Percentiles rank a stretch among this genome's conserved stretches.
These are phyloP conservation scores for Ustulina deusta DNA, from an alignment of 2,329 filamentous ascomycete genomes.

Conservation along the genomic window DNA sequence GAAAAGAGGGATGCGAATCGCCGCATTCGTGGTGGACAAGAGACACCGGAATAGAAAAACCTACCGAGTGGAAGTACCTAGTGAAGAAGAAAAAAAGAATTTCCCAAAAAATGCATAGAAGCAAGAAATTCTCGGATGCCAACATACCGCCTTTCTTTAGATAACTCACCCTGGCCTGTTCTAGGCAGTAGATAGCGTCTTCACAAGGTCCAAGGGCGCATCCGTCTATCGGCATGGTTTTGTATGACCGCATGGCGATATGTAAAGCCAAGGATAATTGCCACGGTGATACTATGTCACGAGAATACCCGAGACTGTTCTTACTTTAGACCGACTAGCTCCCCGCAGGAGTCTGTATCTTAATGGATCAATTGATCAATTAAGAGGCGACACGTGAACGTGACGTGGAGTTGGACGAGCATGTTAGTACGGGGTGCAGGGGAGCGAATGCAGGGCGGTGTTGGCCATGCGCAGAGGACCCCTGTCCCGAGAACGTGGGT, in stretches of 20 bases:
- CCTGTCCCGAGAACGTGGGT: constrained; percentile 19
- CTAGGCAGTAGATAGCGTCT: not conserved
- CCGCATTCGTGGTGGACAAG: constrained; percentile 73
- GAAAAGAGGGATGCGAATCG: constrained; percentile 89
- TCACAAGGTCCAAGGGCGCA: not conserved
- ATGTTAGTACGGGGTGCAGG: constrained; percentile 3
- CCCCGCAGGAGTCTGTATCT: not conserved
- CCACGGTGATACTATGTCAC: constrained; percentile 33
- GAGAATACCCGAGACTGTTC: not conserved
- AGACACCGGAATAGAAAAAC: constrained; percentile 42
- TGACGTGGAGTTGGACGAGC: constrained; percentile 27
- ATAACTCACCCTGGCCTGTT: not conserved
- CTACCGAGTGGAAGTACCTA: constrained; percentile 7
- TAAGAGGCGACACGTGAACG: constrained; percentile 37
- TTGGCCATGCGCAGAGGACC: constrained; percentile 20
- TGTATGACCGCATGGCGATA: constrained; percentile 6
- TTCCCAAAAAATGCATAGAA: constrained; percentile 19
- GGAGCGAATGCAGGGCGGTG: constrained; percentile 14
- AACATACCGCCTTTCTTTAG: constrained; percentile 20
- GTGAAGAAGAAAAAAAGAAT: not conserved
- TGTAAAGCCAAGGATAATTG: constrained; percentile 28
- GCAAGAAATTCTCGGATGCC: constrained; percentile 12
- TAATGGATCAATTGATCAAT: constrained; percentile 34
- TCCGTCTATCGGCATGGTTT: constrained; percentile 12
- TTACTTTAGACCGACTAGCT: constrained; percentile 2